phyloP scores from a whole-genome alignment of 768 basidiomycete genomes.

The Boletus tomentosulus region DNA sequence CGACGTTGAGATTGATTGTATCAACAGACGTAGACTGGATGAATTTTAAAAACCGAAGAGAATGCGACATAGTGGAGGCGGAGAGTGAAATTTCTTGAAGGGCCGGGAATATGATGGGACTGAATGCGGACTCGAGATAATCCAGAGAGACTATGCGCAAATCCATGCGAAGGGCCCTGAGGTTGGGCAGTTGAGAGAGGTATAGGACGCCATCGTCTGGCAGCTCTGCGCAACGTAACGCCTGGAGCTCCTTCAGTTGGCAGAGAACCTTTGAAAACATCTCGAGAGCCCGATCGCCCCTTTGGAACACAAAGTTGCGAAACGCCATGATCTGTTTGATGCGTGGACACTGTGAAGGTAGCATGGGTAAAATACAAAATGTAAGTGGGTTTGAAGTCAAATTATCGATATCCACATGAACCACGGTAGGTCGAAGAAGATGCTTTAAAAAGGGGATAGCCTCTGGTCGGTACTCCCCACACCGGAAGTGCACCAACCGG shows the following conservation, averaged over 20 bases:
- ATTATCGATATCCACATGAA: constrained; percentile 28
- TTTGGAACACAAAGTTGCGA: constrained; percentile 26
- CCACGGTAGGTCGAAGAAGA: constrained; percentile 24
- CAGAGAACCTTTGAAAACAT: constrained; percentile 22
- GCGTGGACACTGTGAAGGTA: constrained; percentile 22
- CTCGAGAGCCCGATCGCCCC: constrained; percentile 21
- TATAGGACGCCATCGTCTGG: constrained; percentile 22
- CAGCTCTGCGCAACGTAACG: constrained; percentile 25
- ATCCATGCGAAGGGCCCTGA: constrained; percentile 25
- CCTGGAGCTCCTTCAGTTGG: constrained; percentile 18
- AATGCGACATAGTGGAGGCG: constrained; percentile 19
- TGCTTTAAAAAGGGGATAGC: constrained; percentile 23
- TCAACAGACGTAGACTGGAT: constrained; percentile 25
- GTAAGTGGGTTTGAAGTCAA: constrained; percentile 26
- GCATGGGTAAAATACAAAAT: constrained; percentile 11
- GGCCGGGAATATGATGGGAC: constrained; percentile 14
- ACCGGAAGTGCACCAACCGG: constrained; percentile 25
- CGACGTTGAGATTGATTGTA: constrained; percentile 31
- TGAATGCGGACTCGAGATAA: constrained; percentile 13
- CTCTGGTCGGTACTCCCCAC: constrained; percentile 21
- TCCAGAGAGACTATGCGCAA: constrained; percentile 23
- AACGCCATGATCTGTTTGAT: constrained; percentile 28
- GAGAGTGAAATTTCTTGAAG: constrained; percentile 23
- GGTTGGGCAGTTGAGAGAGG: constrained; percentile 18
- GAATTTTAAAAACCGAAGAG: constrained; percentile 24